Evolutionary conservation across 2,329 filamentous ascomycete species (phyloP), one percentile per base, ranked within the genome.

Genomic region (Rhinocladiella similis): DNA sequence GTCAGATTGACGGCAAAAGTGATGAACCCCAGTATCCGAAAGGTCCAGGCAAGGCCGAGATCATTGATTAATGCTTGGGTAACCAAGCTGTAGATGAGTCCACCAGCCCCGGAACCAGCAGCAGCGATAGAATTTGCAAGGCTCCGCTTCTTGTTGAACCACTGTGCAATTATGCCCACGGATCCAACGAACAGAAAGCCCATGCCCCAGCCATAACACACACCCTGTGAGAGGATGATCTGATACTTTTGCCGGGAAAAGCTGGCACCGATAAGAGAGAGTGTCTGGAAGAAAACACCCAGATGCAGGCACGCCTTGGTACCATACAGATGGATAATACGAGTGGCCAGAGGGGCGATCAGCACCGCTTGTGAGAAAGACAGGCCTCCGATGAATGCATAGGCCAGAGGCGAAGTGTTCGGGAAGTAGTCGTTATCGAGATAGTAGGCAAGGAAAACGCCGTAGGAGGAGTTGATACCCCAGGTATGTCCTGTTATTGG

Each of bases 401-500:
- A 86, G 16, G 79, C 73, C 10, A 86, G 74, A 1, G 74, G 72
- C 1, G 77, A 79, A 5, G 81, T 81, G 42, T 78, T 77, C 0
- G 82, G 78, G 56, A 84, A 86, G 53, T 77, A 73, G 60, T 81
- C 69, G 64, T 78, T 75, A 16, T 76, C 73, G 27, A 86, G 78
- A 63, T 85, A 86, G 63, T 82, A 72, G 1, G 81, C 80, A 19
- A 86, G 76, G 66, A 86, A 86, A 50, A 86, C 82, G 14, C 81
- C 83, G 58, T 78, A 79, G 36, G 74, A 71, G 9, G 59, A 84
- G 68, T 90, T 91, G 59, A 91, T 74, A 6, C 88, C 88, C 88
- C 88, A 91, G 1, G 87, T 90, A 67, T 90, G 87, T 6, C n/a
- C 59, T 61, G 18, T 29, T 25, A 56, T 47, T 53, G 47, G 52